Conservation (phyloP, 805 yeast genomes). For the Clavispora santaluciae region DNA sequence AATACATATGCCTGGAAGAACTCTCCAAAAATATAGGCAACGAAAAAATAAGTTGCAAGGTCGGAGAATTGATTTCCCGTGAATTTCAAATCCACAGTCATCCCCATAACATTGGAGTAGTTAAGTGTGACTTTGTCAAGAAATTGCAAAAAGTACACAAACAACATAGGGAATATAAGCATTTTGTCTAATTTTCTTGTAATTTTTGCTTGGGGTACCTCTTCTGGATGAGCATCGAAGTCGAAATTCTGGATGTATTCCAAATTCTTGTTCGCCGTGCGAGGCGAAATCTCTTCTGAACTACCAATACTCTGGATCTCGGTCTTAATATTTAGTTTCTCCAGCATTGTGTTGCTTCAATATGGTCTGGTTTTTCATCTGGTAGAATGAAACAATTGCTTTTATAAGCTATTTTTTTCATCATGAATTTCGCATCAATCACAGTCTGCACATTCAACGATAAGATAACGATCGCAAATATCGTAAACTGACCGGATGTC, state of each 20-base stretch:
- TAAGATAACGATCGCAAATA: constrained; percentile 4
- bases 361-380: not conserved
- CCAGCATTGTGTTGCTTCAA: not conserved
- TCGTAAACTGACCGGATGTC: constrained; percentile 1
- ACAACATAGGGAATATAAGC: constrained; percentile 12
- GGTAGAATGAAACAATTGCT: too few species aligned
- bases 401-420: too few species aligned
- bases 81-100: constrained; percentile 11
- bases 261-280: constrained; percentile 9
- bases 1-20: constrained; percentile 13
- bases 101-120: constrained; percentile 16
- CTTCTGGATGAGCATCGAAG: constrained; percentile 14
- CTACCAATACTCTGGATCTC: constrained; percentile 4
- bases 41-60: constrained; percentile 14
- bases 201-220: constrained; percentile 6
- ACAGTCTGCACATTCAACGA: not conserved
- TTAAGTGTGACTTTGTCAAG: constrained; percentile 14
- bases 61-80: constrained; percentile 14
- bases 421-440: not conserved
- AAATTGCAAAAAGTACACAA: constrained; percentile 13
- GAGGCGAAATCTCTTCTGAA: not conserved
- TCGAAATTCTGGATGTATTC: constrained; percentile 14
- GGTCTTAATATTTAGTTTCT: not conserved
- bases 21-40: constrained; percentile 15
- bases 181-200: constrained; percentile 13